Base-by-base conservation (phyloP, 2,329 filamentous ascomycete genomes). In the Talaromyces sp. region DNA sequence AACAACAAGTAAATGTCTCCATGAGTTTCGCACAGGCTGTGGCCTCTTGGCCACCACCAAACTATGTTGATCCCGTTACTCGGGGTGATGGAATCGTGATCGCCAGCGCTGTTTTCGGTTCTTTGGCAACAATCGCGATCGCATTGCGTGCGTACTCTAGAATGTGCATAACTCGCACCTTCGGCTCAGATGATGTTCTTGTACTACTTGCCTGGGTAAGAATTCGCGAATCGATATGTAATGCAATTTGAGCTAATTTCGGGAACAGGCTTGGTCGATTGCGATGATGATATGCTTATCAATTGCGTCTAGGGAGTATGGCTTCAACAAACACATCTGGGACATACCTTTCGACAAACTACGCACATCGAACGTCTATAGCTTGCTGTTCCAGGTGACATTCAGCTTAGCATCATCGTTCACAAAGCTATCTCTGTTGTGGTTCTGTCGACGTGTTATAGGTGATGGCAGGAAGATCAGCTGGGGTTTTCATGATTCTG, bases 61-160 rank as follows among this genome's bases (percentile, higher is more conserved):
- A 85, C 68, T 80, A 82, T 68, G 66, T 77, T 59, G 70, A 84
- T 67, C 83, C 83, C 8, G 73, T 73, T 13, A 80, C 77, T 37
- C 77, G 80, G 66, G 81, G 80, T n/a, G 76, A 79, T 69, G 76
- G 70, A 47, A 77, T 79, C 22, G 72, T 83, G 11, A 74, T 82
- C 31, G 71, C 81, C 6, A 77, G 80, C 27, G 69, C 80, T 4
- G 66, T 81, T 3, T 73, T 81, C 39, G 71, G 79, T 27, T 69
- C 68, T 6, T 54, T 83, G 3, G 77, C 79, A 1, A 73, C 79
- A 14, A 24, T 80, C 0, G 72, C 81, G 1, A 79, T 81, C 60
- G 64, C 68, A n/a, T 74, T 82, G 37, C 78, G 83, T 33, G 73
- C 84, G 54, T 84, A 79, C 71, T 81, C 81, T 24, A 76, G 82